Evolutionary conservation across 495 filamentous ascomycete species (phyloP), one percentile per base, ranked within the genome.

Genomic region (Aspergillus nanangensis): DNA sequence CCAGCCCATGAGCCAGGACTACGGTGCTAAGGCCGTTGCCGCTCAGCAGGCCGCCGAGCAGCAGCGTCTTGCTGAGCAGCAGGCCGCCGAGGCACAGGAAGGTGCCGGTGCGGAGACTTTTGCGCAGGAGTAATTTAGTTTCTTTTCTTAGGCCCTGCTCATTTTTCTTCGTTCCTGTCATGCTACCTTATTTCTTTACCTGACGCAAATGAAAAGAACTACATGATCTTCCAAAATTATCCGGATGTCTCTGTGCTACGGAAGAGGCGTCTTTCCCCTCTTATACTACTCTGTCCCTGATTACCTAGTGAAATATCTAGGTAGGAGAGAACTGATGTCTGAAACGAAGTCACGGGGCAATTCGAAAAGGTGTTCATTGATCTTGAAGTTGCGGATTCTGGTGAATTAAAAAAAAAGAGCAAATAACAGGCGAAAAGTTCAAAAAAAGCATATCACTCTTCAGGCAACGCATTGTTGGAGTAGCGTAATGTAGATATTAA

Each of bases 1-100:
- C 52, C 88, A 95, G 73, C 93, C 93, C 60, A 86, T 88, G 74
- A 87, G 82, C 74, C 89, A 96, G 76, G 93, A 98, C 76, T 97
- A 98, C 75, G 94, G 94, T 68, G 90, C 92, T 50, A 96, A 96
- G 83, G 90, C 89, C 48, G 71, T 90, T 32, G 86, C 88, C 60
- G 87, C 87, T 45, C 86, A 93, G 76, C 86, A 88, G 63, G 76
- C 80, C 43, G 86, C 88, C 43, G 88, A 94, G 75, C 76, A 82
- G 74, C 77, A 81, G 68, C 73, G 81, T 60, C 63, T 74, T 46
- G 70, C 77, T 38, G 81, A 84, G 61, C 78, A 84, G 71, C 71
- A 77, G 65, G 74, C 78, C 43, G 66, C 67, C 10, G 67, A 69
- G 52, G 63, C 58, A 25, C 59, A 65, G 57, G 70, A 75, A 53